Evolutionary conservation across 257 asterid species (phyloP).

Genomic region (Fraxinus quadrangulata): DNA sequence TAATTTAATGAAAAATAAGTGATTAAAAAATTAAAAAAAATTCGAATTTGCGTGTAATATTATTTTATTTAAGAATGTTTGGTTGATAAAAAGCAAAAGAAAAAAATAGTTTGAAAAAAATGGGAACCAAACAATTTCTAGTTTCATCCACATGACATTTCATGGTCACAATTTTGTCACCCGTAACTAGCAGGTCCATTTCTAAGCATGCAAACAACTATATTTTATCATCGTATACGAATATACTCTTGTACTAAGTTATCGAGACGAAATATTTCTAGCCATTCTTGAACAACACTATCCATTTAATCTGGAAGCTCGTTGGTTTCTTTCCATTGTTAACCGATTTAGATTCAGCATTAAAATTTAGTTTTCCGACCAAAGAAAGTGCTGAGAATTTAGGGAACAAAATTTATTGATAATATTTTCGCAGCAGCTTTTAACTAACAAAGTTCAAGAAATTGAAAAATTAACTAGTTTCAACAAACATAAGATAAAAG

Average conservation of each 20-base stretch:
- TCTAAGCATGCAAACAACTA: background rate
- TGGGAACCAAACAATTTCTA: background rate
- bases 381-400: background rate
- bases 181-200: background rate
- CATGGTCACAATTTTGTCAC: background rate
- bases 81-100: too few relatives aligned
- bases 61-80: too few relatives aligned
- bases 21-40: too few relatives aligned
- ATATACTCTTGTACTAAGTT: background rate
- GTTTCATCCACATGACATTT: background rate
- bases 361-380: too few relatives aligned
- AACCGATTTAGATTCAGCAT: too few relatives aligned
- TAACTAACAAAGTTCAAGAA: background rate
- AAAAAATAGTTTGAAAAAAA: too few relatives aligned
- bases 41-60: too few relatives aligned
- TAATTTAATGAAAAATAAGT: too few relatives aligned
- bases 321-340: background rate
- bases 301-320: too few relatives aligned
- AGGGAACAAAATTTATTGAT: background rate
- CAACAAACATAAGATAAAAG: background rate
- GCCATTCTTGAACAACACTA: background rate
- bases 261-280: background rate
- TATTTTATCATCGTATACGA: background rate
- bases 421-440: background rate
- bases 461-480: background rate